A percentile compares a stretch with the other conserved stretches of the same genome.
Evolutionary conservation across 345 rosid genomes (phyloP).

Genomic region (Euphorbia lathyris): DNA sequence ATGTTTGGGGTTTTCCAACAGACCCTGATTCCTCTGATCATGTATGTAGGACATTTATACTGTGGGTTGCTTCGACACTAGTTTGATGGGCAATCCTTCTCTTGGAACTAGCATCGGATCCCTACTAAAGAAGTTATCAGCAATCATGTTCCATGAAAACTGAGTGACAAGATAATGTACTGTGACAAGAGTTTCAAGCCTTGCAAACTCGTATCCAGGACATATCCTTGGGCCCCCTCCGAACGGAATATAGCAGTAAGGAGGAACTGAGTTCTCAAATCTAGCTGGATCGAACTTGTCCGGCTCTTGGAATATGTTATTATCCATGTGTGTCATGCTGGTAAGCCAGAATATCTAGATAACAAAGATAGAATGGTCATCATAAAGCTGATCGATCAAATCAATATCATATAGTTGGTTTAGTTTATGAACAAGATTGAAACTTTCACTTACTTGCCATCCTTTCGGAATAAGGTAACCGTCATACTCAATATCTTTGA

Average conservation of each 20-base stretch:
- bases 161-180: slow-evolving; percentile 48
- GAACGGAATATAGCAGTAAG: slow-evolving; percentile 44
- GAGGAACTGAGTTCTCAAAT: slow-evolving; percentile 49
- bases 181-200: slow-evolving; percentile 42
- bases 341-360: slow-evolving; percentile 45
- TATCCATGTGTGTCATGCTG: slow-evolving; percentile 48
- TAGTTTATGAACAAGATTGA: neutral
- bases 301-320: slow-evolving; percentile 42
- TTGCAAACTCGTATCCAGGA: slow-evolving; percentile 55
- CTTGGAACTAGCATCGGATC: slow-evolving; percentile 50
- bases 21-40: neutral
- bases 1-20: neutral
- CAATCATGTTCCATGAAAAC: slow-evolving; percentile 40
- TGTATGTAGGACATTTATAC: neutral
- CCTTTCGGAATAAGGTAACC: slow-evolving; percentile 50
- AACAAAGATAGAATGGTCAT: neutral
- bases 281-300: slow-evolving; percentile 41
- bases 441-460: slow-evolving; percentile 43
- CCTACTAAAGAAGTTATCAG: slow-evolving; percentile 37
- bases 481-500: slow-evolving; percentile 36
- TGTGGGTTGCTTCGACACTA: slow-evolving; percentile 24
- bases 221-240: slow-evolving; percentile 54
- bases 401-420: neutral
- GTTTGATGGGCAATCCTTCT: slow-evolving; percentile 37
- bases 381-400: neutral